Percentiles rank a stretch among this genome's conserved stretches.
Evolutionary conservation across 2,329 filamentous ascomycete species (phyloP).

Genomic region (Pseudonectria foliicola): DNA sequence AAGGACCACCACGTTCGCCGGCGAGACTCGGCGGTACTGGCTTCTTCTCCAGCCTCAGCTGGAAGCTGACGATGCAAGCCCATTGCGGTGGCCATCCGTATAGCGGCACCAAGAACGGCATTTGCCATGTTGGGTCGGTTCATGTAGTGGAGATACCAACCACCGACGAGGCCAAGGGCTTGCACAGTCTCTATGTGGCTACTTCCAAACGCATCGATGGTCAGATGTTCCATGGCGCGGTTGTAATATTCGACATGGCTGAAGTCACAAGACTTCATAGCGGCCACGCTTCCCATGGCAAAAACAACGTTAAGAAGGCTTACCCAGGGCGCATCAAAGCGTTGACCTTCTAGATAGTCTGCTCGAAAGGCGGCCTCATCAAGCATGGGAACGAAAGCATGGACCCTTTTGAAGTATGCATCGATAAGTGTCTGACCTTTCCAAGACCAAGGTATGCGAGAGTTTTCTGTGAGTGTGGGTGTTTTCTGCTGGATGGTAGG

Average conservation of each 20-base stretch:
- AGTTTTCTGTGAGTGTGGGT: conserved; percentile 38
- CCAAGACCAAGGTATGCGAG: conserved; percentile 49
- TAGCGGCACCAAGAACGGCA: conserved; percentile 62
- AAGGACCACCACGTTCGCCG: conserved; percentile 69
- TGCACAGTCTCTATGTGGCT: conserved; percentile 58
- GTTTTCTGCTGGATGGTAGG: conserved; percentile 37
- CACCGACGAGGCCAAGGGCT: conserved; percentile 61
- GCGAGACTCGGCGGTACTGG: conserved; percentile 42
- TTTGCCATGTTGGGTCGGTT: conserved; percentile 71
- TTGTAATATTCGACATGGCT: conserved; percentile 65
- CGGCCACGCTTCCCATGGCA: conserved; percentile 65
- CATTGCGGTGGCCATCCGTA: conserved; percentile 65
- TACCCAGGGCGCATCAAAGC: conserved; percentile 63
- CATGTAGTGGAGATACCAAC: conserved; percentile 71
- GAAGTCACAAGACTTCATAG: conserved; percentile 56
- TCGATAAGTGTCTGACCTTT: conserved; percentile 64
- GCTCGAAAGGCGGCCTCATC: conserved; percentile 59
- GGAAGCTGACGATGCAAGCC: conserved; percentile 57
- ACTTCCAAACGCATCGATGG: conserved; percentile 58
- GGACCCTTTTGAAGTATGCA: conserved; percentile 68
- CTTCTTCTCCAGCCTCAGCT: conserved; percentile 3
- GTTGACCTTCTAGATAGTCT: conserved; percentile 27
- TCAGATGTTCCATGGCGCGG: conserved; percentile 58
- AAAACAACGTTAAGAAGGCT: conserved; percentile 70
- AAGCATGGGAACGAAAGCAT: conserved; percentile 66